Percentiles rank a stretch among this genome's conserved stretches.
Conservation (phyloP, 176 grass and related monocot genomes). For the Melocanna baccifera region DNA sequence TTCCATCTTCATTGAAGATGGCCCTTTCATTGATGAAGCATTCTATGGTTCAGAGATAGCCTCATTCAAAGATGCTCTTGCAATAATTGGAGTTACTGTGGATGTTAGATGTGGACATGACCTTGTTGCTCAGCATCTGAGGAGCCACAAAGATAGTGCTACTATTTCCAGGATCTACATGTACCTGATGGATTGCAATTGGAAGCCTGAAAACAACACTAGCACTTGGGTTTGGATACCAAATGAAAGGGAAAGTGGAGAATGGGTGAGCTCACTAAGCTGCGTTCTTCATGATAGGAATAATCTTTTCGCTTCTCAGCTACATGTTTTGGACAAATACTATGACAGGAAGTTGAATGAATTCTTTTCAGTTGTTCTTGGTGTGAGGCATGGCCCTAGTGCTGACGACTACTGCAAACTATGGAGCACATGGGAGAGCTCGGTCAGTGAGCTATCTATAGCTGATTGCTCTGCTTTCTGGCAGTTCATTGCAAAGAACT, state of each 20-base stretch:
- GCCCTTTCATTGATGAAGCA: conserved; percentile 47
- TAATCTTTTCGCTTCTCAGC: conserved; percentile 41
- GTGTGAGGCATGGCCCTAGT: conserved; percentile 16
- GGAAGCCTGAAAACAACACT: conserved; percentile 26
- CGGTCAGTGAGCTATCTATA: not conserved
- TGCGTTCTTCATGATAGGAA: conserved; percentile 50
- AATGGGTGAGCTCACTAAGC: conserved; percentile 47
- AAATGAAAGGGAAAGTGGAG: conserved; percentile 8
- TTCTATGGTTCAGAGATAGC: conserved; percentile 43
- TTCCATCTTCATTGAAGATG: conserved; percentile 33
- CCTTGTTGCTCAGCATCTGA: conserved; percentile 37
- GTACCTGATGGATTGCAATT: conserved; percentile 43
- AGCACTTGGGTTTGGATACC: conserved; percentile 65
- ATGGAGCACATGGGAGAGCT: conserved; percentile 33
- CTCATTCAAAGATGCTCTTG: conserved; percentile 37
- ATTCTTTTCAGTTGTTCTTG: conserved; percentile 36
- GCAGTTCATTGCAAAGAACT: conserved; percentile 43
- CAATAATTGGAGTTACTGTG: conserved; percentile 37
- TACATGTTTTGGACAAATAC: conserved; percentile 55
- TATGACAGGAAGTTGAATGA: conserved; percentile 43
- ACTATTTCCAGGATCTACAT: conserved; percentile 59
- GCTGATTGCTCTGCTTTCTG: conserved; percentile 30
- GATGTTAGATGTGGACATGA: conserved; percentile 19
- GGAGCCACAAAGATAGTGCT: conserved; percentile 32
- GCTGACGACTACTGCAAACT: conserved; percentile 30